phyloP scores from a whole-genome alignment of 352 stramenopile genomes.

The Thalassiosira allenii region DNA sequence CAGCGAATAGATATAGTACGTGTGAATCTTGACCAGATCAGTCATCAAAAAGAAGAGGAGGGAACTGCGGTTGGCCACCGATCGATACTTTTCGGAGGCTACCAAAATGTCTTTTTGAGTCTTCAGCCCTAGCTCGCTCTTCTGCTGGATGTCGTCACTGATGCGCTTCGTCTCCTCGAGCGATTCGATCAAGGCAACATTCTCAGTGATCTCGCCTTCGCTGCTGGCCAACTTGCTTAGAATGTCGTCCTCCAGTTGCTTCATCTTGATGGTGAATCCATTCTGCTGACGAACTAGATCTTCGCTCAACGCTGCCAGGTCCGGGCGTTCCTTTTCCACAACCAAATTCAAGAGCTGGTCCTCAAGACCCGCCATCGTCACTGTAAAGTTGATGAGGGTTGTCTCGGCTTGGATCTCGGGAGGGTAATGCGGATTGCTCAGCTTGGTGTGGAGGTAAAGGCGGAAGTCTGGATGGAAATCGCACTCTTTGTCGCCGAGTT shows the following conservation, averaged over 20 bases:
- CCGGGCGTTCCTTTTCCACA: constrained; percentile 93
- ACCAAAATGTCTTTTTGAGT: constrained; percentile 94
- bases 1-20: constrained; percentile 98
- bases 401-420: constrained; percentile 94
- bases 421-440: constrained; percentile 98
- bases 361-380: constrained; percentile 93
- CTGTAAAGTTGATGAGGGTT: constrained; percentile 98
- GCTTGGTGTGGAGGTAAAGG: constrained; percentile 96
- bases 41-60: constrained; percentile 98
- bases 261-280: constrained; percentile 93
- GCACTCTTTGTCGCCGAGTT: constrained; percentile 94
- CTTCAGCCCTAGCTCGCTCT: constrained; percentile 92
- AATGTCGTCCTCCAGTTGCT: constrained; percentile 96
- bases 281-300: constrained; percentile 93
- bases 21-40: constrained; percentile 93
- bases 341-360: constrained; percentile 96
- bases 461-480: constrained; percentile 96
- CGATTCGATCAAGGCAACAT: constrained; percentile 95
- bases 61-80: constrained; percentile 91
- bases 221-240: constrained; percentile 93
- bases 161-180: constrained; percentile 96
- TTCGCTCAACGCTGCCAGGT: constrained; percentile 93
- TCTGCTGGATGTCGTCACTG: constrained; percentile 93
- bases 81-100: constrained; percentile 92
- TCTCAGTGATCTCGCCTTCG: constrained; percentile 97